Base-by-base conservation (phyloP, 192 early-diverging fungal genomes). In the Backusella westeae region DNA sequence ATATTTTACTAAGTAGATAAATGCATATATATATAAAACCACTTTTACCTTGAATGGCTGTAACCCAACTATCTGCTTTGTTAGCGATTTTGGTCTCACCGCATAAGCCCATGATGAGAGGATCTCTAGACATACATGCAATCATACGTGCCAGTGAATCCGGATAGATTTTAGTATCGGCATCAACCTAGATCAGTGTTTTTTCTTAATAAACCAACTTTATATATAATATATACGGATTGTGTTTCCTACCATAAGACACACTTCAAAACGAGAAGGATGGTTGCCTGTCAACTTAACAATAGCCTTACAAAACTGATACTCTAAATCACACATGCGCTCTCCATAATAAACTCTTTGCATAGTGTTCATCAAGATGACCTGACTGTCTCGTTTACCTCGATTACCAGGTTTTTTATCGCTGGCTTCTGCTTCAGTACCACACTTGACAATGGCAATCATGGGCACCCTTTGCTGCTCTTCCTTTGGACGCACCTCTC, bases 81-180 rank as follows among this genome's bases (percentile, higher is more conserved):
- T 99, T 99, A 44, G 90, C 93, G 79, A 99, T 96, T 80, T 94
- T 88, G 32, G 97, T 98, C 82, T 99, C 97, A 67, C 97, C 97
- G 83, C 97, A 98, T 38, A 98, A 85, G 6, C 97, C 97, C 92
- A 97, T 96, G 76, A 99, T 94, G 10, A 82, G 77, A 52, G 85
- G 86, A 86, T 99, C 96, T 71, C 93, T 91, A 53, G 90, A 87
- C 93, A 99, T 95, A 69, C 90, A 91, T 52, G 90, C 89, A 74
- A 97, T 91, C 89, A 99, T 93, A 53, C 91, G 86, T 7, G 83
- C 85, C 73, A 97, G 77, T 23, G 93, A 91, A 80, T 93, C 90
- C 7, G 88, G 87, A 29, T 91, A 88, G 12, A 96, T 91, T 68
- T 90, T 88, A 35, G 95, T 98, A 77, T 95, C 93, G 26, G 93